Percentiles rank a stretch among this genome's conserved stretches.
phyloP scores from a whole-genome alignment of 257 asterid genomes.

The Phtheirospermum japonicum region DNA sequence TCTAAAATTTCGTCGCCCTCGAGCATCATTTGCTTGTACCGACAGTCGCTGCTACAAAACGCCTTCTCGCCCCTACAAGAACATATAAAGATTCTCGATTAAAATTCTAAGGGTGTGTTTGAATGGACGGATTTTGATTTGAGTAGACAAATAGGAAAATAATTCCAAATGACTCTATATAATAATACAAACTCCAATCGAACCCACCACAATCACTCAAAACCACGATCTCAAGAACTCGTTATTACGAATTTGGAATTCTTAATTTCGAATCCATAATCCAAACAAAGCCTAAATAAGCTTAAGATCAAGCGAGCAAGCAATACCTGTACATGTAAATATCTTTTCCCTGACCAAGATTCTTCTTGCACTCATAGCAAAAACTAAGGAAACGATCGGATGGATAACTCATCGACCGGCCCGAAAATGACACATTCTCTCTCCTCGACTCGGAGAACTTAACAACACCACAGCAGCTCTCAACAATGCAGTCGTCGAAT shows the following conservation, averaged over 20 bases:
- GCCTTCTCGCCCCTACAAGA: conserved; percentile 72
- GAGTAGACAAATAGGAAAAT: neutral
- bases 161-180: neutral
- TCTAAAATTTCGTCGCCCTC: conserved; percentile 41
- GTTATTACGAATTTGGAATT: neutral
- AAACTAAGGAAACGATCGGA: conserved; percentile 69
- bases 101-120: neutral
- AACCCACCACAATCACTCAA: too few relatives aligned
- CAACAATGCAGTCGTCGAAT: conserved; percentile 80
- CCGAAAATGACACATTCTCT: conserved; percentile 22
- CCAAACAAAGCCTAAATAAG: conserved; percentile 2
- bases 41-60: conserved; percentile 69
- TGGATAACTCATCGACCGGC: conserved; percentile 48
- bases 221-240: too few relatives aligned
- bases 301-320: too few relatives aligned
- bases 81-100: neutral
- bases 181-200: too few relatives aligned
- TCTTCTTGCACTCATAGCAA: conserved; percentile 70
- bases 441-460: conserved; percentile 42
- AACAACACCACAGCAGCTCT: conserved; percentile 64
- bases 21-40: conserved; percentile 53
- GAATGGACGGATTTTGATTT: neutral
- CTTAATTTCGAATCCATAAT: neutral
- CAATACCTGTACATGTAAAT: conserved; percentile 91
- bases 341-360: conserved; percentile 69